phyloP scores from a whole-genome alignment of 2,329 filamentous ascomycete genomes.

The Hirsutella rhossiliensis region DNA sequence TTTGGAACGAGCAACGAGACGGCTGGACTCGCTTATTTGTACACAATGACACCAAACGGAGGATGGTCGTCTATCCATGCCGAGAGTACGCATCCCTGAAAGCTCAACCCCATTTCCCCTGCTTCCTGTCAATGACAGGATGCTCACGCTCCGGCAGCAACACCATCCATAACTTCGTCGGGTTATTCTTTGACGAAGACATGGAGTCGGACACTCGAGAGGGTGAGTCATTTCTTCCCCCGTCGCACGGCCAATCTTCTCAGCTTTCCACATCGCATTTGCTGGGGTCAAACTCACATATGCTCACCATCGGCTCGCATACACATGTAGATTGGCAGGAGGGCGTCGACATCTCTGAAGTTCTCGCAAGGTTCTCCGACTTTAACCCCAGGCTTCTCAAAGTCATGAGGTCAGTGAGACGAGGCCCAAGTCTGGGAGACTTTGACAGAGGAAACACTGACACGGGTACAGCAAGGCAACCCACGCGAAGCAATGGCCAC shows the following conservation, averaged over 20 bases:
- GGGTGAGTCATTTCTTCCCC: conserved; percentile 4
- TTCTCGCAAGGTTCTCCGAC: conserved; percentile 15
- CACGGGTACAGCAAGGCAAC: conserved; percentile 16
- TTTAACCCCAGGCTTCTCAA: conserved; percentile 14
- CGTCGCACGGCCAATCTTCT: neutral
- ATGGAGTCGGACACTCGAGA: conserved; percentile 7
- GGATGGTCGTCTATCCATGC: conserved; percentile 21
- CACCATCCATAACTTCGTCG: conserved; percentile 22
- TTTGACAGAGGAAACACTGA: neutral
- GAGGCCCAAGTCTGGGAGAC: neutral
- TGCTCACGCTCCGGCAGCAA: conserved; percentile 8
- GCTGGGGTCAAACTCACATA: too few relatives aligned
- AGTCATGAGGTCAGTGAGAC: conserved; percentile 13
- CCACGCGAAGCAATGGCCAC: conserved; percentile 21
- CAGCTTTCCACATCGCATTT: too few relatives aligned
- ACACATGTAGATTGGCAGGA: conserved; percentile 22
- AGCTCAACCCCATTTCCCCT: too few relatives aligned
- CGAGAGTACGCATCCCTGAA: conserved; percentile 11
- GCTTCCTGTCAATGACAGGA: too few relatives aligned
- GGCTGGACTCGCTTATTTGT: conserved; percentile 13
- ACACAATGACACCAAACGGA: conserved; percentile 10
- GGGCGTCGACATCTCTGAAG: conserved; percentile 14
- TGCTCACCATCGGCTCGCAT: too few relatives aligned
- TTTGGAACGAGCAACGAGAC: conserved; percentile 15
- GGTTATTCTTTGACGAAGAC: conserved; percentile 15